phyloP scores from a whole-genome alignment of 192 early-diverging fungal species.

The Podila horticola region DNA sequence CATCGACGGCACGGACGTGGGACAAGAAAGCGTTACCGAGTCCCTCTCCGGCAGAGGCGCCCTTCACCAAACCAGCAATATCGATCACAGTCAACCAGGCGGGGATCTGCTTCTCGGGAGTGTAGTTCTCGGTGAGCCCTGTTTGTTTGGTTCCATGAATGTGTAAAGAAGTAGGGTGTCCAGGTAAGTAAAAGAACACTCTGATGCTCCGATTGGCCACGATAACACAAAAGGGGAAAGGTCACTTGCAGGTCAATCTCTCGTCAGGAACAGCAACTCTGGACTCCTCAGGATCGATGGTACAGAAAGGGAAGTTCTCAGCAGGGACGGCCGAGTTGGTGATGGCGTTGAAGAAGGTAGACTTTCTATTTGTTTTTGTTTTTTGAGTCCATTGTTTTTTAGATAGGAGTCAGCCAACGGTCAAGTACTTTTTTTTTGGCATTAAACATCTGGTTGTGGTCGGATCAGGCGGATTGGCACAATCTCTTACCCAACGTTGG shows the following conservation, averaged over 20 bases:
- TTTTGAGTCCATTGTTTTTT: not conserved
- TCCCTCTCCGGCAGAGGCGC: constrained; percentile 80
- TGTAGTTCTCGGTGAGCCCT: constrained; percentile 61
- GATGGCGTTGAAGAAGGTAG: constrained; percentile 88
- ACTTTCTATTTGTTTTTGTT: constrained; percentile 63
- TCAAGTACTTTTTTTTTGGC: too few relatives aligned
- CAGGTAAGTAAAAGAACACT: not conserved
- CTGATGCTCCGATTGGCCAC: too few relatives aligned
- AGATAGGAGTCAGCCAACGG: constrained; percentile 55
- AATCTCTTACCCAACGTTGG: constrained; percentile 83
- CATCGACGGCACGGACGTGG: constrained; percentile 89
- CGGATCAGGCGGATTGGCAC: not conserved
- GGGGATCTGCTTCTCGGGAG: constrained; percentile 72
- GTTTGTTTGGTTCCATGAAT: not conserved
- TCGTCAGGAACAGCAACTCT: constrained; percentile 92
- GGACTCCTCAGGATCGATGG: constrained; percentile 90
- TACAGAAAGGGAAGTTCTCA: constrained; percentile 99
- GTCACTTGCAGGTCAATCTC: constrained; percentile 48
- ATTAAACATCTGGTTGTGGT: too few relatives aligned
- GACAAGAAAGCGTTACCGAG: constrained; percentile 96
- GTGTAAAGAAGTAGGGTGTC: not conserved
- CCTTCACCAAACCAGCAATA: constrained; percentile 98
- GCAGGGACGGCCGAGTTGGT: constrained; percentile 75
- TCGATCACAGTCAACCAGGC: constrained; percentile 93
- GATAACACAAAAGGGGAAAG: not conserved